These are phyloP conservation scores for Microbotryum silenes-acaulis DNA, from an alignment of 1,284 basidiomycete genomes.

Conservation along the genomic window DNA sequence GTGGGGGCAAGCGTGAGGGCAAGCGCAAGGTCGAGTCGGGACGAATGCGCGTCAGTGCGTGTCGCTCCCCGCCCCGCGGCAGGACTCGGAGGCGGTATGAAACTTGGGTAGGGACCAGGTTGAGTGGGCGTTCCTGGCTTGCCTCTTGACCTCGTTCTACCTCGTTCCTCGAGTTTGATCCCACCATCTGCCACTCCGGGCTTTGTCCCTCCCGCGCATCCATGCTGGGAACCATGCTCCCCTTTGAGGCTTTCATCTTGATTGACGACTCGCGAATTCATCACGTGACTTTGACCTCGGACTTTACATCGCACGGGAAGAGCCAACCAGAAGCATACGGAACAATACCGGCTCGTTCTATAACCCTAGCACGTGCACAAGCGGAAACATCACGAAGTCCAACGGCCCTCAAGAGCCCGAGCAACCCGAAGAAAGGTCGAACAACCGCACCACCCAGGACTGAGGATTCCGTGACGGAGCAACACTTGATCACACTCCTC, in stretches of 20 bases:
- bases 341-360: background rate
- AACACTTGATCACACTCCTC: background rate
- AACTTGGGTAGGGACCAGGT: background rate
- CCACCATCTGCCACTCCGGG: too few species aligned
- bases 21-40: background rate
- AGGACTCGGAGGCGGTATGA: too few species aligned
- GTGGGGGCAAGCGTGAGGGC: too few species aligned
- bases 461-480: conserved; percentile 3
- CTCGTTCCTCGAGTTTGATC: too few species aligned
- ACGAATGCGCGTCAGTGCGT: too few species aligned
- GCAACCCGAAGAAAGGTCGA: background rate
- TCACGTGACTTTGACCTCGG: background rate
- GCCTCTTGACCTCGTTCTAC: too few species aligned
- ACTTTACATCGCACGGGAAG: background rate
- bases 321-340: background rate
- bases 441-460: background rate
- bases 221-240: too few species aligned
- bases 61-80: too few species aligned
- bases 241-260: background rate
- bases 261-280: background rate
- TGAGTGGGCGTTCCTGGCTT: background rate
- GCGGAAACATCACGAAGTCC: background rate
- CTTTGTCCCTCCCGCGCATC: too few species aligned
- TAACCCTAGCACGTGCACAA: background rate
- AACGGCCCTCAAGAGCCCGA: background rate